A percentile compares a stretch with the other conserved stretches of the same genome.
phyloP scores from a whole-genome alignment of 2,329 filamentous ascomycete species.

The Cercospora nicotianae region DNA sequence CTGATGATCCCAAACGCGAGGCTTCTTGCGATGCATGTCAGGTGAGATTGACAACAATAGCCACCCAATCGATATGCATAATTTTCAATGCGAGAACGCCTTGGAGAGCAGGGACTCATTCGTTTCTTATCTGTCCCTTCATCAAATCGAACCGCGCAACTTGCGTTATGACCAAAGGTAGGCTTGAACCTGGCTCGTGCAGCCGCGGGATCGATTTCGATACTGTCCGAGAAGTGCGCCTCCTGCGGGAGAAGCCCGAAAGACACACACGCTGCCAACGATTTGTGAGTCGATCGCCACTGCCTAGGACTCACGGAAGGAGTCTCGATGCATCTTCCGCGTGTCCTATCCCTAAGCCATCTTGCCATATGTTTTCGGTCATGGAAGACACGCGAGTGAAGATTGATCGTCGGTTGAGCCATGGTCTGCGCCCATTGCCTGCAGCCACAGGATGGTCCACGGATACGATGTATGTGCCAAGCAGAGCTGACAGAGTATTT shows the following conservation, averaged over 20 bases:
- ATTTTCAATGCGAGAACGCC: not conserved
- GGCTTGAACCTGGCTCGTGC: not conserved
- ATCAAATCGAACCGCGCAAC: not conserved
- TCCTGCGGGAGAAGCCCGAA: not conserved
- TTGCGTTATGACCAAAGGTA: not conserved
- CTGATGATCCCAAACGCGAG: not conserved
- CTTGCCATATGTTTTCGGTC: not conserved
- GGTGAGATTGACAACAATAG: not conserved
- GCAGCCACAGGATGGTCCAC: not conserved
- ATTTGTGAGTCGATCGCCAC: not conserved
- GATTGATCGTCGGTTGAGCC: not conserved
- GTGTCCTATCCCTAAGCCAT: not conserved
- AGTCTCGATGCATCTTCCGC: not conserved
- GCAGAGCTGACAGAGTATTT: constrained; percentile 10
- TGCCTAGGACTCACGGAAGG: not conserved
- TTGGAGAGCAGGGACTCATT: not conserved
- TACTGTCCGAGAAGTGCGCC: not conserved
- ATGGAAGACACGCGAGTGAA: not conserved
- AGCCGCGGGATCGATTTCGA: not conserved
- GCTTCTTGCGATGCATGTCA: not conserved
- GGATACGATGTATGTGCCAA: not conserved
- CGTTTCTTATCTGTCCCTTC: not conserved
- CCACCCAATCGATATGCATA: not conserved
- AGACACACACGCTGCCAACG: not conserved
- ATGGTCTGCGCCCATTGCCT: not conserved